phyloP scores from a whole-genome alignment of 1,284 basidiomycete genomes.

The Rhodotorula sp. region DNA sequence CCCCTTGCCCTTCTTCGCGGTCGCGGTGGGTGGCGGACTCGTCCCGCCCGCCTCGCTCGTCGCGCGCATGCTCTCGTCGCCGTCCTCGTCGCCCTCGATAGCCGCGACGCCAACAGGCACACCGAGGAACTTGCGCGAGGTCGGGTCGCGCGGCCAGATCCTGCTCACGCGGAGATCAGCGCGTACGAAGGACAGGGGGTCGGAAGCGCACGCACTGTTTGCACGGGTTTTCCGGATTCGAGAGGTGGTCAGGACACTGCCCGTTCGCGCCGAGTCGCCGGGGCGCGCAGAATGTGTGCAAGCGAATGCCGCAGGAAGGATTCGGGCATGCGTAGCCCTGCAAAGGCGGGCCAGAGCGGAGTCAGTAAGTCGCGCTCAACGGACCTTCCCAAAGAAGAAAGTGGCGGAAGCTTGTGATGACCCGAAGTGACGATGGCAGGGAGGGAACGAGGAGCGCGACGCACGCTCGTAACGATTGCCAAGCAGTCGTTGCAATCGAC shows the following conservation, averaged over 20 bases:
- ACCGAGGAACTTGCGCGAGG: slow-evolving; percentile 21
- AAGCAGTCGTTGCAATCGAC: slow-evolving; percentile 73
- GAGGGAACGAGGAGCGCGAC: neutral
- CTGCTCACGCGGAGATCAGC: slow-evolving; percentile 6
- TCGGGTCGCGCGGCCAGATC: slow-evolving; percentile 12
- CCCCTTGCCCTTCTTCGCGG: slow-evolving; percentile 7
- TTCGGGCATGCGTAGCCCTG: slow-evolving; percentile 66
- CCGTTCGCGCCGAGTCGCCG: slow-evolving; percentile 16
- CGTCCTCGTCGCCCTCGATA: slow-evolving; percentile 47
- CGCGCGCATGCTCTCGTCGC: slow-evolving; percentile 7
- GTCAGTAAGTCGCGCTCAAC: slow-evolving; percentile 36
- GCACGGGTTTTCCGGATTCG: slow-evolving; percentile 45
- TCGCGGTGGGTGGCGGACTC: neutral
- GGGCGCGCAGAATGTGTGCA: slow-evolving; percentile 57
- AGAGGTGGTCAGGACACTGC: slow-evolving; percentile 25
- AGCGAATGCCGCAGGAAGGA: slow-evolving; percentile 63
- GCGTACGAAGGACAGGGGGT: slow-evolving; percentile 25
- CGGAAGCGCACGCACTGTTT: slow-evolving; percentile 14
- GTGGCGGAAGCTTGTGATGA: neutral
- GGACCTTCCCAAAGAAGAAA: no score
- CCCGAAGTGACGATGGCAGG: slow-evolving; percentile 53
- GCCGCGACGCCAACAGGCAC: slow-evolving; percentile 49
- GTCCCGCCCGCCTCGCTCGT: slow-evolving; percentile 20
- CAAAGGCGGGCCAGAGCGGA: neutral
- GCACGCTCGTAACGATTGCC: slow-evolving; percentile 58